A percentile compares a stretch with the other conserved stretches of the same genome.
Conservation (phyloP, 805 yeast species). For the Lipomyces kockii region DNA sequence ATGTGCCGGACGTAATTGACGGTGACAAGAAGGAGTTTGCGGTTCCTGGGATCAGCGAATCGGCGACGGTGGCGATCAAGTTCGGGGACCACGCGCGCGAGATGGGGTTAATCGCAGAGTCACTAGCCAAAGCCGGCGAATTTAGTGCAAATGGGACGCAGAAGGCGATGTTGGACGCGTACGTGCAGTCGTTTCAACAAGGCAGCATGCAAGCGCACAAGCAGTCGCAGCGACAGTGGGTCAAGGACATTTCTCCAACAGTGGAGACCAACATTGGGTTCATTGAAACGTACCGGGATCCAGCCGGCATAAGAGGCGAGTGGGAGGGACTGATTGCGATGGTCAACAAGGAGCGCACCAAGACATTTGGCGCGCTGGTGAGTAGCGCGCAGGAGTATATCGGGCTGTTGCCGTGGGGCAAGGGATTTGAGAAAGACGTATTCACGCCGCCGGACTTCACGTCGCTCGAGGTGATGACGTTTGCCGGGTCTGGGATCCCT, state of each 20-base stretch:
- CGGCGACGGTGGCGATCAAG: slow-evolving; percentile 54
- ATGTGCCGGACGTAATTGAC: neutral
- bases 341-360: slow-evolving; percentile 86
- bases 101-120: slow-evolving; percentile 61
- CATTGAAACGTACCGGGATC: slow-evolving; percentile 91
- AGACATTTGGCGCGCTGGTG: slow-evolving; percentile 74
- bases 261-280: slow-evolving; percentile 86
- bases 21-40: slow-evolving; percentile 43
- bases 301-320: slow-evolving; percentile 89
- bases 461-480: slow-evolving; percentile 84
- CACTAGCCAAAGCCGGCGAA: slow-evolving; percentile 60
- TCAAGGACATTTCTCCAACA: slow-evolving; percentile 78
- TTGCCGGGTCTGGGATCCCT: slow-evolving; percentile 88
- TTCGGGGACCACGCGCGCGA: slow-evolving; percentile 81
- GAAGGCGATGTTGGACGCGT: slow-evolving; percentile 63
- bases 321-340: slow-evolving; percentile 92
- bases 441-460: slow-evolving; percentile 94
- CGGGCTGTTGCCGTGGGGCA: slow-evolving; percentile 74
- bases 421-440: slow-evolving; percentile 75
- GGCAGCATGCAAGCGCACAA: slow-evolving; percentile 88
- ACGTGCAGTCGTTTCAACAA: slow-evolving; percentile 71
- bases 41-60: slow-evolving; percentile 49
- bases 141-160: slow-evolving; percentile 78
- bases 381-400: slow-evolving; percentile 68
- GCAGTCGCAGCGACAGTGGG: slow-evolving; percentile 84